phyloP scores from a whole-genome alignment of 1,139 yeast genomes.

The Suhomyces taliae region DNA sequence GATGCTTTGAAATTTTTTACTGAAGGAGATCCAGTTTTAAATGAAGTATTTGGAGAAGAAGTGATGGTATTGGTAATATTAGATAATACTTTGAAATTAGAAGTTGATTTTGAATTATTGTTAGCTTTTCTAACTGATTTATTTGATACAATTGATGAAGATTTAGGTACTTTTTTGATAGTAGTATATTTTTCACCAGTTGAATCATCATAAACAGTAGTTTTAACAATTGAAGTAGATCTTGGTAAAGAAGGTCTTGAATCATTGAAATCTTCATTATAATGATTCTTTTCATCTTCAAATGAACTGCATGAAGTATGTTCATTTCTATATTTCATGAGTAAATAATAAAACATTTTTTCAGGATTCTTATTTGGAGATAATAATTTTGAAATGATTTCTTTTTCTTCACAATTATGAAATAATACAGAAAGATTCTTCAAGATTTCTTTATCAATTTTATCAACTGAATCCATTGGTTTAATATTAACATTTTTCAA shows the following conservation, averaged over 20 bases:
- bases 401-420: slow-evolving; percentile 76
- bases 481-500: slow-evolving; percentile 37
- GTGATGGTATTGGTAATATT: slow-evolving; percentile 32
- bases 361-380: slow-evolving; percentile 71
- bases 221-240: slow-evolving; percentile 49
- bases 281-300: slow-evolving; percentile 24
- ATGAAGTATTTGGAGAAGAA: slow-evolving; percentile 14
- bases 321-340: slow-evolving; percentile 81
- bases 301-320: slow-evolving; percentile 36
- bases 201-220: slow-evolving; percentile 33
- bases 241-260: slow-evolving; percentile 35
- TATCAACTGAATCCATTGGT: slow-evolving; percentile 51
- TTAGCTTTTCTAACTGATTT: slow-evolving; percentile 13
- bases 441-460: slow-evolving; percentile 79
- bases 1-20: slow-evolving; percentile 37
- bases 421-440: slow-evolving; percentile 85
- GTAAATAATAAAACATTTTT: slow-evolving; percentile 82
- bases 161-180: slow-evolving; percentile 22
- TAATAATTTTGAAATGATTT: slow-evolving; percentile 59
- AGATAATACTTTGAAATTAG: slow-evolving; percentile 21
- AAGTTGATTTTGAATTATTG: slow-evolving; percentile 5
- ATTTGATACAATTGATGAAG: slow-evolving; percentile 23
- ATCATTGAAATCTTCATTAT: slow-evolving; percentile 12
- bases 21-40: slow-evolving; percentile 4
- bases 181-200: slow-evolving; percentile 31